Evolutionary conservation across 805 yeast species (phyloP).

Genomic region (Helenozyma baotianmanensis): DNA sequence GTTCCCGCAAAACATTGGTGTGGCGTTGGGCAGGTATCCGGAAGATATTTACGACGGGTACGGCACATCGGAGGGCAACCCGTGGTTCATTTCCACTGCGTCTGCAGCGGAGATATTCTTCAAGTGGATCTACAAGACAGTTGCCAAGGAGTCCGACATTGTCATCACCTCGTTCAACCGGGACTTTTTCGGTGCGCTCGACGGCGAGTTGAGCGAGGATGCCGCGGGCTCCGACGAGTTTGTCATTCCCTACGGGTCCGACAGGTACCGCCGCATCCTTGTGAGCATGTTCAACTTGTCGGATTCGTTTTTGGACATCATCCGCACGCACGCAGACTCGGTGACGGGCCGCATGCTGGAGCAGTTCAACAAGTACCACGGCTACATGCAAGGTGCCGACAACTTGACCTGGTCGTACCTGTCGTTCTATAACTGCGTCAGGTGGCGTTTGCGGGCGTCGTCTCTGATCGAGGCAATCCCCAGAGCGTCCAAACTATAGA

Average conservation of each 20-base stretch:
- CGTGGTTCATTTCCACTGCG: slow-evolving; percentile 84
- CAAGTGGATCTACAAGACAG: slow-evolving; percentile 46
- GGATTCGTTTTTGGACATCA: slow-evolving; percentile 61
- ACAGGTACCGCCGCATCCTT: slow-evolving; percentile 44
- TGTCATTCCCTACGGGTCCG: slow-evolving; percentile 33
- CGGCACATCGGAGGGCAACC: slow-evolving; percentile 74
- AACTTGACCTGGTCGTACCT: slow-evolving; percentile 91
- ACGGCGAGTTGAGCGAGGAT: slow-evolving; percentile 1
- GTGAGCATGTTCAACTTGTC: slow-evolving; percentile 48
- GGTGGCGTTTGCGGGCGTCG: slow-evolving; percentile 52
- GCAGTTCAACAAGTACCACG: slow-evolving; percentile 77
- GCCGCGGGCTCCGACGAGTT: slow-evolving; percentile 12
- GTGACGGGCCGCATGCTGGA: slow-evolving; percentile 76
- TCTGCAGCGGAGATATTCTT: slow-evolving; percentile 63
- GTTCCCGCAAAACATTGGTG: slow-evolving; percentile 37
- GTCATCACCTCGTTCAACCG: slow-evolving; percentile 33
- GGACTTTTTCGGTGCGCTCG: slow-evolving; percentile 6
- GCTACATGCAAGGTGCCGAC: slow-evolving; percentile 83
- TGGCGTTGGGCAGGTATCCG: slow-evolving; percentile 87
- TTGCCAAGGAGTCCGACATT: slow-evolving; percentile 38
- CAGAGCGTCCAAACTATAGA: too few species aligned
- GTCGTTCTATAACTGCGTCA: slow-evolving; percentile 63
- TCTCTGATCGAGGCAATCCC: background rate
- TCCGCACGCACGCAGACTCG: slow-evolving; percentile 53
- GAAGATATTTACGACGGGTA: slow-evolving; percentile 85